Evolutionary conservation across 1,284 basidiomycete species (phyloP), one percentile per base, ranked within the genome.

Genomic region (Hymenochaete sp.): DNA sequence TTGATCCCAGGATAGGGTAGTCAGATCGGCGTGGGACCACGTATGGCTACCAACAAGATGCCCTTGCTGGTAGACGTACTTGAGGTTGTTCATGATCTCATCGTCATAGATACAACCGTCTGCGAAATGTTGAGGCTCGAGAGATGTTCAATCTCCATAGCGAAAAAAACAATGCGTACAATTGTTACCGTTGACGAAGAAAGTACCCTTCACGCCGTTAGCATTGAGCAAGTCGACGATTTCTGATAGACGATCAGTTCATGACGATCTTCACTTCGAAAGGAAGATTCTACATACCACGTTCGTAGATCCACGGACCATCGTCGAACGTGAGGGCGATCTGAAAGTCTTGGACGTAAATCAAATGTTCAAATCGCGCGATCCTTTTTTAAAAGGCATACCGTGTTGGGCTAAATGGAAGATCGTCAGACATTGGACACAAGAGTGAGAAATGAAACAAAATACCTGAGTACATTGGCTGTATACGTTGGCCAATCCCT

Each of bases 51-150:
- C 49, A 32, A 50, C 41, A n/a, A 47, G 26, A 32, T 50, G 49
- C 4, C 49, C 49, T 2, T 44, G 41, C 9, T 57, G 50, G 44
- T 59, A 66, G 1, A 66, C 67, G 52, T 66, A 62, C 31, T 61
- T 59, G 28, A 68, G 59, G 11, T 63, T 57, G 16, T 62, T 52
- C 10, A 60, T 57, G 13, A 55, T 52, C 33, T 59, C 60, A 9
- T 52, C 48, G 45, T 66, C 62, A 52, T 68, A 68, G 38, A 72
- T 71, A 50, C 70, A 72, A 4, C 53, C 60, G 31, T 59, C 68
- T 67, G 41, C 41, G 3, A 22, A 35, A 38, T 13, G 25, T 13
- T 31, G 16, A 8, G 25, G 40, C 35, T 10, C 31, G 28, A 50
- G 47, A 26, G 51, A 62, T 60, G 59, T 38, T 61, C 58, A 21